Evolutionary conservation across 257 asterid genomes (phyloP).

Genomic region (Salvia rosmarinus): DNA sequence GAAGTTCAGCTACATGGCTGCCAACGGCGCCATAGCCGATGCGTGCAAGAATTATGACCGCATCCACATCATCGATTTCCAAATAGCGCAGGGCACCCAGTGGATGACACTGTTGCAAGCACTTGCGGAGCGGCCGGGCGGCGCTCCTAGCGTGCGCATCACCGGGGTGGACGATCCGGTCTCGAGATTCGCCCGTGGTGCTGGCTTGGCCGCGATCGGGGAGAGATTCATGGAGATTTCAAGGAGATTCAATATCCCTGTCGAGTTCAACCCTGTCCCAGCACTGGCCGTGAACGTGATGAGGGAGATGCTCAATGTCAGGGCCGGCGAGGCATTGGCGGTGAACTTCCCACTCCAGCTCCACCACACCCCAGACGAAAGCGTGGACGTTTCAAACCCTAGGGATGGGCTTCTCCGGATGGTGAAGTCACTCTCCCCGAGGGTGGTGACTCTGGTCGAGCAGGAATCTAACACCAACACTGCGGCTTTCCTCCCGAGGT

Average conservation of each 20-base stretch:
- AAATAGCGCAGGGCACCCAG: slow-evolving; percentile 82
- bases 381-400: slow-evolving; percentile 82
- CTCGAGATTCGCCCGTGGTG: slow-evolving; percentile 75
- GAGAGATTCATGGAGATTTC: slow-evolving; percentile 56
- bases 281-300: slow-evolving; percentile 62
- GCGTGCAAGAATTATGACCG: slow-evolving; percentile 77
- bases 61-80: slow-evolving; percentile 88
- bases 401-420: slow-evolving; percentile 81
- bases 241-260: slow-evolving; percentile 63
- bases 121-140: slow-evolving; percentile 80
- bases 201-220: slow-evolving; percentile 55
- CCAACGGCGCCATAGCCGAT: slow-evolving; percentile 94
- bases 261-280: slow-evolving; percentile 77
- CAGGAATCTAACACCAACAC: slow-evolving; percentile 93
- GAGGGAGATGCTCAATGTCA: slow-evolving; percentile 61
- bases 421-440: slow-evolving; percentile 75
- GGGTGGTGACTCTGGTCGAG: slow-evolving; percentile 81
- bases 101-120: slow-evolving; percentile 93
- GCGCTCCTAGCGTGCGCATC: slow-evolving; percentile 79
- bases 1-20: slow-evolving; percentile 94
- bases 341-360: slow-evolving; percentile 87
- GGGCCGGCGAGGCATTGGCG: slow-evolving; percentile 78
- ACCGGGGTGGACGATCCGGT: slow-evolving; percentile 92
- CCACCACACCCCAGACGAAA: slow-evolving; percentile 93
- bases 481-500: slow-evolving; percentile 73